Base-by-base conservation (phyloP, 2,329 filamentous ascomycete genomes). In the Cladophialophora immunda region DNA sequence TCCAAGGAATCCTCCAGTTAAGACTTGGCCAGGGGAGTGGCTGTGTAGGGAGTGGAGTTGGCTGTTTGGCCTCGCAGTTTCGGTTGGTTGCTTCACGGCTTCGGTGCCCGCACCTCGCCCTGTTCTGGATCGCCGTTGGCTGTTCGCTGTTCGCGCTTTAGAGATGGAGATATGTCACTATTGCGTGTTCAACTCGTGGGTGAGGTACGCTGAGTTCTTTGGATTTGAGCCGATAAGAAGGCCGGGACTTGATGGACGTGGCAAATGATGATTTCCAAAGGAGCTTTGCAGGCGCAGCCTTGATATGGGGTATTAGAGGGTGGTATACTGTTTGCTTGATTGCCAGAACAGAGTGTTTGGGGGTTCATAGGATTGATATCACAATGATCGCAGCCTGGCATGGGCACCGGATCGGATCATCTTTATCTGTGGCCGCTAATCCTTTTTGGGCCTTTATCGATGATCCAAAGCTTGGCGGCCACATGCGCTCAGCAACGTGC, bases 161-260 rank as follows among this genome's bases (percentile, higher is more conserved):
- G 45, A 17, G 22, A 25, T 25, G 45, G 45, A 50, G 45, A 13
- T 11, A 11, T 50, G 8, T 25, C 22, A 25, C 19, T n/a, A n/a
- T n/a, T 25, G 54, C 55, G 34, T 52, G 65, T 67, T 41, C 36
- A 62, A 47, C 29, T 61, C 27, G 47, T 50, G 59, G 64, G 63
- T 66, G 59, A 66, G 38, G 58, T 58, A 34, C 64, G 65, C 65
- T 56, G 55, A 55, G 65, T 54, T 25, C 34, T 47, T 63, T 11
- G 47, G 22, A 2, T 11, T 41, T 27, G 45, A 19, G 15, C 3
- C 2, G 45, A 25, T 50, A 15, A 25, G 45, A 50, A 22, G 45
- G 15, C 15, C 38, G 15, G 38, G 32, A 13, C 15, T n/a, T 5
- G 17, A 15, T 41, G 38, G 22, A 19, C 38, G 17, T 27, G 25